These are phyloP conservation scores for Striga hermonthica DNA, from an alignment of 305 asterid genomes.

Conservation along the genomic window DNA sequence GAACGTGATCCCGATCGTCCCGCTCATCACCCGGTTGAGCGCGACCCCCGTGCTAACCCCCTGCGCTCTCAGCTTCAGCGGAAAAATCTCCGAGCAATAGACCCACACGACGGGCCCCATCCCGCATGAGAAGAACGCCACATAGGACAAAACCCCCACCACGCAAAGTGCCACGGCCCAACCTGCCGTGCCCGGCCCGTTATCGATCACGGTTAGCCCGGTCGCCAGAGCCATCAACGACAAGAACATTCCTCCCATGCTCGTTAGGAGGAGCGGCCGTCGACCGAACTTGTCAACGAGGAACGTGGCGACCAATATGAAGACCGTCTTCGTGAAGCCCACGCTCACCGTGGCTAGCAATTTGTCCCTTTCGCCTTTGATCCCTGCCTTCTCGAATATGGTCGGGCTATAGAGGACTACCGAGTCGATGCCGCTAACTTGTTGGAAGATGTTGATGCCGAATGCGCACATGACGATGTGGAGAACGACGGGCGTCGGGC, in stretches of 20 bases:
- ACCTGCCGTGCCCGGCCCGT: background rate
- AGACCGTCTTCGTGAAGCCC: slow-evolving; percentile 42
- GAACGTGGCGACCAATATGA: slow-evolving; percentile 48
- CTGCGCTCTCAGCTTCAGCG: slow-evolving; percentile 56
- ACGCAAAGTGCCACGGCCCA: slow-evolving; percentile 24
- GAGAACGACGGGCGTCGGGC: slow-evolving; percentile 42
- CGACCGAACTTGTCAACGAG: slow-evolving; percentile 50
- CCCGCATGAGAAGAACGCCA: slow-evolving; percentile 50
- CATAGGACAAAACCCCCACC: slow-evolving; percentile 36
- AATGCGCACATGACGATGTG: slow-evolving; percentile 45
- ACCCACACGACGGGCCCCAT: slow-evolving; percentile 71
- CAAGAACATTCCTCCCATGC: slow-evolving; percentile 34
- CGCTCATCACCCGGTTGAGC: slow-evolving; percentile 61
- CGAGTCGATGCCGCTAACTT: slow-evolving; percentile 52
- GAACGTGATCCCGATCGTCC: slow-evolving; percentile 67
- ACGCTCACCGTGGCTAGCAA: slow-evolving; percentile 52
- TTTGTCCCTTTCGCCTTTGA: slow-evolving; percentile 25
- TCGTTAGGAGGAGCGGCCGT: slow-evolving; percentile 41
- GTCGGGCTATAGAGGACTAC: slow-evolving; percentile 50
- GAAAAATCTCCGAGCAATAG: slow-evolving; percentile 65
- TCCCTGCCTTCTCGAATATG: slow-evolving; percentile 52
- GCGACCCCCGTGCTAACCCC: slow-evolving; percentile 78
- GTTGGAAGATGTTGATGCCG: slow-evolving; percentile 53
- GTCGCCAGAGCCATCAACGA: slow-evolving; percentile 9
- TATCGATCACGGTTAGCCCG: background rate